Evolutionary conservation across 2,329 filamentous ascomycete species (phyloP).

Genomic region (Talaromyces funiculosus): DNA sequence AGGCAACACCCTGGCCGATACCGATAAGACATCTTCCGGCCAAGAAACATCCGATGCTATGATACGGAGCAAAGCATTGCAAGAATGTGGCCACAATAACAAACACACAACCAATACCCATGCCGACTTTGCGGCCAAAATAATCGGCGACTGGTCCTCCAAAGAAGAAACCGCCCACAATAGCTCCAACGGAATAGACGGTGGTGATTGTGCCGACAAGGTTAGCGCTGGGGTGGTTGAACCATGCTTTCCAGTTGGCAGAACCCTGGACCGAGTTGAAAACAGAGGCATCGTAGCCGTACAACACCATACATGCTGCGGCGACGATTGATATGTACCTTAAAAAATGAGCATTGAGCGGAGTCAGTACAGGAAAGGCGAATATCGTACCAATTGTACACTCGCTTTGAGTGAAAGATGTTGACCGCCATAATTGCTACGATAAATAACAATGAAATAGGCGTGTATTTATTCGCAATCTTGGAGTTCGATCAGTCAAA

Average conservation of each 20-base stretch:
- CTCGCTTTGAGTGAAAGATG: conserved; percentile 2
- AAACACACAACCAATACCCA: conserved; percentile 59
- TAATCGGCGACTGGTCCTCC: conserved; percentile 60
- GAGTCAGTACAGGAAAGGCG: too few relatives aligned
- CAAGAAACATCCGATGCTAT: conserved; percentile 61
- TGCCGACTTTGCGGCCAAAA: conserved; percentile 58
- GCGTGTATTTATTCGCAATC: background rate
- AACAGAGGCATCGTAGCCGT: conserved; percentile 68
- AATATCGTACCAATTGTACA: conserved; percentile 10
- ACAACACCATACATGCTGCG: conserved; percentile 68
- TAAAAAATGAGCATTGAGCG: background rate
- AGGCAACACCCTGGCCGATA: conserved; percentile 62
- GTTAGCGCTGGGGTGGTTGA: conserved; percentile 44
- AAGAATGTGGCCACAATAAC: conserved; percentile 65
- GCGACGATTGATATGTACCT: conserved; percentile 65
- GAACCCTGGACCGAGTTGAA: conserved; percentile 68
- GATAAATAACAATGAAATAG: background rate
- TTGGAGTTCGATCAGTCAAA: background rate
- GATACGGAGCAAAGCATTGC: conserved; percentile 58
- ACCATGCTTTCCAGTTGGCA: conserved; percentile 60
- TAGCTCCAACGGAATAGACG: conserved; percentile 64
- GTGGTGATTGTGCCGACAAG: conserved; percentile 59
- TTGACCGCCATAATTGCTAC: background rate
- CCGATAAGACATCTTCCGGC: conserved; percentile 64
- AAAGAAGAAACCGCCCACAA: conserved; percentile 64